A percentile compares a stretch with the other conserved stretches of the same genome.
These are phyloP conservation scores for Globisporangium spinosum DNA, from an alignment of 352 stramenopile genomes.

Conservation along the genomic window DNA sequence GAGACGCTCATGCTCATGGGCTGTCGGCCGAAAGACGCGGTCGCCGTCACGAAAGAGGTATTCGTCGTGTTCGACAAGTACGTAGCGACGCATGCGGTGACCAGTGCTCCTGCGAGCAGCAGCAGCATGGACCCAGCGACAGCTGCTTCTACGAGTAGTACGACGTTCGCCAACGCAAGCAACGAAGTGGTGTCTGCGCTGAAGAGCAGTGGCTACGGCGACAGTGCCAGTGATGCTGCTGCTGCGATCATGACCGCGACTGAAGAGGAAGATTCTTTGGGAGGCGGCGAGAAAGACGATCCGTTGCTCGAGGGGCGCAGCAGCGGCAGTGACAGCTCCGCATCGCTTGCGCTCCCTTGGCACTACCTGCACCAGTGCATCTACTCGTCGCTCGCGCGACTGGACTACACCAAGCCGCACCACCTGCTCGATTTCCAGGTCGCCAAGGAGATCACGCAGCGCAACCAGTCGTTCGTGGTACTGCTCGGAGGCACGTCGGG, in stretches of 20 bases:
- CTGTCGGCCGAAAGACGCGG: slow-evolving; percentile 70
- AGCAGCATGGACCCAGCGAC: not conserved
- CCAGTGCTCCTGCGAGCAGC: not conserved
- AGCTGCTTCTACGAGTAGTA: not conserved
- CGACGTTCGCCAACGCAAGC: not conserved
- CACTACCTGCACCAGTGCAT: slow-evolving; percentile 79
- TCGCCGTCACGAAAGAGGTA: slow-evolving; percentile 62
- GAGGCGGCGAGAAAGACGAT: not conserved
- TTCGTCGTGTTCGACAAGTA: slow-evolving; percentile 64
- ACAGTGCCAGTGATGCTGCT: not conserved
- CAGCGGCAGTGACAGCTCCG: not conserved
- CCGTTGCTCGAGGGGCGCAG: too few species aligned
- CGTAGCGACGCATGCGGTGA: slow-evolving; percentile 22
- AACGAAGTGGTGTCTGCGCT: not conserved
- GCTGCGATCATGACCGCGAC: not conserved
- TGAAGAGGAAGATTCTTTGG: not conserved
- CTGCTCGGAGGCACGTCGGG: slow-evolving; percentile 84
- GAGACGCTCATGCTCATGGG: slow-evolving; percentile 89
- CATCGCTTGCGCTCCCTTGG: slow-evolving; percentile 43
- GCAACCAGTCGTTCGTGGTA: slow-evolving; percentile 82
- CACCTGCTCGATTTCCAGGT: slow-evolving; percentile 83
- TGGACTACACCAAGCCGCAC: slow-evolving; percentile 86
- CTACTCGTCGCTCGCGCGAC: slow-evolving; percentile 66
- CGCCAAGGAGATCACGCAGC: slow-evolving; percentile 84
- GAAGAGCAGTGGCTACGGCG: not conserved